phyloP scores from a whole-genome alignment of 768 basidiomycete species.

The Panaeolus cyanescens region DNA sequence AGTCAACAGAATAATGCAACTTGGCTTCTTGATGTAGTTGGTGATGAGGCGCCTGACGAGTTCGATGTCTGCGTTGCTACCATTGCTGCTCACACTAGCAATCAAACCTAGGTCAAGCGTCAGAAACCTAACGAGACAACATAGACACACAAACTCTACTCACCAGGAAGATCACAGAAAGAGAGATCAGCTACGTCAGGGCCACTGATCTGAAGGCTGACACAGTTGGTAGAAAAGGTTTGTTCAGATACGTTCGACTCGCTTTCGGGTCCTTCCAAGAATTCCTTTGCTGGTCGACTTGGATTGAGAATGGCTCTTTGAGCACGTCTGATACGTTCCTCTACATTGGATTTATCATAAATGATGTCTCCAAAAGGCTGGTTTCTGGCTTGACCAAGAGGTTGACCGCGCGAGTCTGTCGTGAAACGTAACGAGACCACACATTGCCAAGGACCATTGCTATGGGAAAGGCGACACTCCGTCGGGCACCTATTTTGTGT shows the following conservation, averaged over 20 bases:
- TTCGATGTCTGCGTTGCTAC: constrained; percentile 57
- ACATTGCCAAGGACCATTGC: constrained; percentile 48
- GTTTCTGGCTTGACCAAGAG: constrained; percentile 38
- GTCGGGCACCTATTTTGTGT: constrained; percentile 48
- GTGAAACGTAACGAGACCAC: constrained; percentile 46
- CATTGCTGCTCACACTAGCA: constrained; percentile 43
- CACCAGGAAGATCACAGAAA: constrained; percentile 66
- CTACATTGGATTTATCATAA: constrained; percentile 51
- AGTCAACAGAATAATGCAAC: constrained; percentile 61
- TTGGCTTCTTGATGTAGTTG: constrained; percentile 61
- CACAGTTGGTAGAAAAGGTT: constrained; percentile 57
- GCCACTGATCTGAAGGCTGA: constrained; percentile 61
- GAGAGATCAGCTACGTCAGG: constrained; percentile 63
- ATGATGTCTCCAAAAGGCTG: constrained; percentile 51
- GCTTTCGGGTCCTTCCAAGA: constrained; percentile 39
- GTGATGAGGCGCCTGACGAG: constrained; percentile 61
- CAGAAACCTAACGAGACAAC: neutral
- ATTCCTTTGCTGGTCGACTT: constrained; percentile 26
- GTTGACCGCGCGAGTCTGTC: constrained; percentile 38
- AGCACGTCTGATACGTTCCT: constrained; percentile 66
- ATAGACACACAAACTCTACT: neutral
- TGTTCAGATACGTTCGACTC: constrained; percentile 4
- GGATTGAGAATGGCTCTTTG: constrained; percentile 71
- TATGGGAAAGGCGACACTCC: constrained; percentile 52
- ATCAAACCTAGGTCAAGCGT: constrained; percentile 48